phyloP scores from a whole-genome alignment of 768 basidiomycete species.

The Amanita polypyramis region DNA sequence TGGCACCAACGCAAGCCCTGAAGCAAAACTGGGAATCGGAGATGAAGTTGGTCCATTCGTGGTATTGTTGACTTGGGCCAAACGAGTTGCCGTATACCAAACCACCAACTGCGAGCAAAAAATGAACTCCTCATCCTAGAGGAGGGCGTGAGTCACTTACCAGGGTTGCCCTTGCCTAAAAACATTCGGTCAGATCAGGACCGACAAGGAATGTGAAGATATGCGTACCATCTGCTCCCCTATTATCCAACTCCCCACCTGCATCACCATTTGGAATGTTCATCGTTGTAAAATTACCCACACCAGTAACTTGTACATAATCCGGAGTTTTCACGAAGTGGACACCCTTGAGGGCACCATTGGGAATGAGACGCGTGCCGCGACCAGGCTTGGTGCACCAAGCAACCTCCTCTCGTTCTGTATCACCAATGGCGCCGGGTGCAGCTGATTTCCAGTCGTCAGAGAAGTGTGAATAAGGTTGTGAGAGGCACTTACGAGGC shows the following conservation, averaged over 20 bases:
- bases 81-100: constrained; percentile 59
- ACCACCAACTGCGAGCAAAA: constrained; percentile 44
- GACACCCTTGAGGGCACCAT: constrained; percentile 53
- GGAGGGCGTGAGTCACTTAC: constrained; percentile 15
- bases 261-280: constrained; percentile 44
- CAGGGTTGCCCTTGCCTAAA: constrained; percentile 34
- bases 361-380: constrained; percentile 65
- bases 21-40: constrained; percentile 60
- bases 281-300: constrained; percentile 61
- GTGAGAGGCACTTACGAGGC: constrained; percentile 30
- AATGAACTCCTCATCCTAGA: constrained; percentile 14
- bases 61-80: constrained; percentile 39
- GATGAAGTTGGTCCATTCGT: constrained; percentile 84
- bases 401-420: constrained; percentile 58
- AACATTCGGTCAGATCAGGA: neutral
- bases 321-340: constrained; percentile 59
- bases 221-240: constrained; percentile 46
- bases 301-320: constrained; percentile 53
- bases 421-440: constrained; percentile 49
- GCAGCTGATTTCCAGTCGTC: constrained; percentile 15
- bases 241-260: constrained; percentile 66
- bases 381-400: constrained; percentile 69
- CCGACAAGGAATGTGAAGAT: neutral
- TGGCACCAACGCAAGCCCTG: constrained; percentile 56
- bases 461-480: neutral